Conservation (phyloP, 1,139 yeast genomes). For the Candida dubliniensis region DNA sequence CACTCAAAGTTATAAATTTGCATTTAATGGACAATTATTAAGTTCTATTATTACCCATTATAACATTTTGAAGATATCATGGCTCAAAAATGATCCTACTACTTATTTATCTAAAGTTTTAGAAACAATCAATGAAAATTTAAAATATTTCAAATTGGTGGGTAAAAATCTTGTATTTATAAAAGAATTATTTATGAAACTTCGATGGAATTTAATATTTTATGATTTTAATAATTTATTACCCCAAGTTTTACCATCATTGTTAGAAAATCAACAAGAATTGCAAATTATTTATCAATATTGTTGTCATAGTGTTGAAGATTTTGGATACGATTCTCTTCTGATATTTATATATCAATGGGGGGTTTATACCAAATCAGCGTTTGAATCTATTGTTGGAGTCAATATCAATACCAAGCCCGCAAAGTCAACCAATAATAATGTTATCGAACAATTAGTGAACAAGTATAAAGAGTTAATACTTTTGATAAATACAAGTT, state of each 20-base stretch:
- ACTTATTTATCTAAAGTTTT: conserved; percentile 21
- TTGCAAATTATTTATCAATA: conserved; percentile 20
- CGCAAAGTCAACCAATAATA: neutral
- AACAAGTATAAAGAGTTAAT: conserved; percentile 1
- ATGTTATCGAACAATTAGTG: neutral
- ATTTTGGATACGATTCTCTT: conserved; percentile 22
- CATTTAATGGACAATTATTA: conserved; percentile 19
- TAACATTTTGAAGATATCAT: conserved; percentile 16
- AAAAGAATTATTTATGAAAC: conserved; percentile 20
- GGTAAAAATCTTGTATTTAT: conserved; percentile 24
- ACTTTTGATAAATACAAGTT: neutral
- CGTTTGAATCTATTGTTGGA: conserved; percentile 7
- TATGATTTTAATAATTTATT: conserved; percentile 24
- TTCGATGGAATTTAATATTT: conserved; percentile 36
- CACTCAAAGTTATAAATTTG: conserved; percentile 11
- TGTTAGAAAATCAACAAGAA: conserved; percentile 19
- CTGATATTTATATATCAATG: conserved; percentile 22
- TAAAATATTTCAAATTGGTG: conserved; percentile 24
- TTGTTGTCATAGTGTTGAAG: conserved; percentile 18
- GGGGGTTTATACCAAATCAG: conserved; percentile 16
- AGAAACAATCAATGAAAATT: conserved; percentile 18
- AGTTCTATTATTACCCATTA: conserved; percentile 21
- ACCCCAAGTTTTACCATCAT: conserved; percentile 19
- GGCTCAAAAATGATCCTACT: conserved; percentile 18
- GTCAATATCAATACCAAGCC: neutral